Base-by-base conservation (phyloP, 768 basidiomycete genomes). In the Clavulina sp. region DNA sequence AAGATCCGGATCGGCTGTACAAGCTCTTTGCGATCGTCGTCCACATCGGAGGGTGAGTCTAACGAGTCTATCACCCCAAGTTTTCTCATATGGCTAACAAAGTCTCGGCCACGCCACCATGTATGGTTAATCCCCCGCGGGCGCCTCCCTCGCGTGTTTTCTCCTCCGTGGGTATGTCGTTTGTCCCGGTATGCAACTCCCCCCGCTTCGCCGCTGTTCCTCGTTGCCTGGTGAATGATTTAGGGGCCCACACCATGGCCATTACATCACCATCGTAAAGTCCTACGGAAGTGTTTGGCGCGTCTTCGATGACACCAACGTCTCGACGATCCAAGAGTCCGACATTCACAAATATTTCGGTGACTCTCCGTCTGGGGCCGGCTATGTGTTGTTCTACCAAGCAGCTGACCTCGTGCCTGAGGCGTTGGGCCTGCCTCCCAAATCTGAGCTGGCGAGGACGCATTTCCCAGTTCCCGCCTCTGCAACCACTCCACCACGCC, bases 171-270 rank as follows among this genome's bases (percentile, higher is more conserved):
- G 50, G 30, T 53, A 28, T 31, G 50, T 43, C 49, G 49, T 47
- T 50, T 40, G 52, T 34, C 32, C 30, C 41, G 31, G 31, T 24
- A 19, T 40, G n/a, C n/a, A n/a, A n/a, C n/a, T n/a, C n/a, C n/a
- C n/a, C n/a, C n/a, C n/a, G n/a, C 31, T 6, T 36, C 29, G n/a
- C n/a, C n/a, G 32, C 33, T 26, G 7, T 48, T 21, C 26, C 16
- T 21, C 13, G 36, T 21, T 13, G 13, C 36, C 47, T 33, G 23
- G 28, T 47, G 52, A 48, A 61, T 36, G 41, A 56, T 26, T 56
- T 61, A 95, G 92, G 60, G 93, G 93, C 4, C 91, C 91, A n/a
- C 84, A 95, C 62, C 95, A 97, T 60, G 95, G 95, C 0, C 95
- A 99, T 69, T 99, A 99, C 64, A 80, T 97, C 58, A 84, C 92